Conservation (phyloP, 2,329 filamentous ascomycete genomes). For the Fusarium agapanthi region DNA sequence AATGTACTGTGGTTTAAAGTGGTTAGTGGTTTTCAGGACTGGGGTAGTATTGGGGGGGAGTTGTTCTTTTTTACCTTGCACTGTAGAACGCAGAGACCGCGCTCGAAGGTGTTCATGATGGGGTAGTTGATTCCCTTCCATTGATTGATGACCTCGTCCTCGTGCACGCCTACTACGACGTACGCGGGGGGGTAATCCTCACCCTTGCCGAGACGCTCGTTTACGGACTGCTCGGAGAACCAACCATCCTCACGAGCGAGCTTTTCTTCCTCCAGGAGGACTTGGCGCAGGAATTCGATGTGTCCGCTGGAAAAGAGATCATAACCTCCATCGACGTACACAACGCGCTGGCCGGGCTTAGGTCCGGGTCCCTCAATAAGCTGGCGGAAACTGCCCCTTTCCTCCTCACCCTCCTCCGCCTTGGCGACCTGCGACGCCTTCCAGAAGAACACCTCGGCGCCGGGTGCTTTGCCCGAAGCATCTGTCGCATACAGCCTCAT, state of each 20-base stretch:
- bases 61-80: conserved; percentile 73
- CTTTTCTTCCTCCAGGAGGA: conserved; percentile 76
- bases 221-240: conserved; percentile 72
- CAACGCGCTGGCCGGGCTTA: conserved; percentile 80
- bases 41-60: background rate
- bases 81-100: conserved; percentile 92
- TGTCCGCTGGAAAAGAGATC: conserved; percentile 97
- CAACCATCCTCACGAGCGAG: conserved; percentile 75
- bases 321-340: conserved; percentile 97
- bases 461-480: conserved; percentile 78
- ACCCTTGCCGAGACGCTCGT: conserved; percentile 71
- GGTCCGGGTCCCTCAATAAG: conserved; percentile 78
- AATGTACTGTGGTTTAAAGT: conserved; percentile 69
- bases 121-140: conserved; percentile 99
- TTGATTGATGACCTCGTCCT: conserved; percentile 92
- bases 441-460: conserved; percentile 89
- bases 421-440: conserved; percentile 61
- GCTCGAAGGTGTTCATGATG: conserved; percentile 99
- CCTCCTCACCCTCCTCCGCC: conserved; percentile 58
- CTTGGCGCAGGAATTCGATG: conserved; percentile 89
- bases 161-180: conserved; percentile 92
- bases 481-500: conserved; percentile 90
- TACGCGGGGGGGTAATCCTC: conserved; percentile 84
- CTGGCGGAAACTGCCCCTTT: conserved; percentile 71
- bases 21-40: conserved; percentile 11